Percentiles rank a stretch among this genome's conserved stretches.
Evolutionary conservation across 768 basidiomycete species (phyloP).

Genomic region (Galerina marginata): DNA sequence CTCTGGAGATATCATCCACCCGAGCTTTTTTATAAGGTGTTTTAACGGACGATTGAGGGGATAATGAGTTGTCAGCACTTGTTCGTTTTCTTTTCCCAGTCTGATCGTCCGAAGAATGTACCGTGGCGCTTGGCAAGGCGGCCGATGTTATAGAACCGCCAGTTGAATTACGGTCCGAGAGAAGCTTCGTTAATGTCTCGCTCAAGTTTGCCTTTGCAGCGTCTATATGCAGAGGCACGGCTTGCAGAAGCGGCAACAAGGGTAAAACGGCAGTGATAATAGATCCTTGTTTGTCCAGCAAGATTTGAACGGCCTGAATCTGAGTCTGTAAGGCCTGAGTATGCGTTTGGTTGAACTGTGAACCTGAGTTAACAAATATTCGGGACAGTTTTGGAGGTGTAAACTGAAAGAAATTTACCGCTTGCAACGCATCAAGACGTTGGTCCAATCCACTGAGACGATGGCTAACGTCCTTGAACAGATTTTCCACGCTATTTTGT

Average conservation of each 20-base stretch:
- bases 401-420: slow-evolving; percentile 36
- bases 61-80: not conserved
- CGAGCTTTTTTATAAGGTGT: not conserved
- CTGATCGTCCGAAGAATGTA: not conserved
- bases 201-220: slow-evolving; percentile 38
- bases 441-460: slow-evolving; percentile 55
- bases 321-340: slow-evolving; percentile 56
- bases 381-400: slow-evolving; percentile 4
- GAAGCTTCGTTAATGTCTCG: slow-evolving; percentile 29
- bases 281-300: slow-evolving; percentile 67
- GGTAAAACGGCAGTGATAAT: slow-evolving; percentile 61
- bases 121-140: not conserved
- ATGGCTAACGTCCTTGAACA: slow-evolving; percentile 46
- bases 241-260: slow-evolving; percentile 63
- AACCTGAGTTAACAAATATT: not conserved
- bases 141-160: not conserved
- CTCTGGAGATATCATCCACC: not conserved
- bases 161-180: not conserved
- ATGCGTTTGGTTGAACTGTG: slow-evolving; percentile 53
- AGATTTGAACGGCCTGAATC: slow-evolving; percentile 56
- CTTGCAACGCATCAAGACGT: slow-evolving; percentile 60
- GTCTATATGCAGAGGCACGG: slow-evolving; percentile 63
- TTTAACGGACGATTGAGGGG: not conserved
- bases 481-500: slow-evolving; percentile 38
- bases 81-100: slow-evolving; percentile 12